phyloP scores from a whole-genome alignment of 768 basidiomycete species.

The Leccinum olivaceopallidum region DNA sequence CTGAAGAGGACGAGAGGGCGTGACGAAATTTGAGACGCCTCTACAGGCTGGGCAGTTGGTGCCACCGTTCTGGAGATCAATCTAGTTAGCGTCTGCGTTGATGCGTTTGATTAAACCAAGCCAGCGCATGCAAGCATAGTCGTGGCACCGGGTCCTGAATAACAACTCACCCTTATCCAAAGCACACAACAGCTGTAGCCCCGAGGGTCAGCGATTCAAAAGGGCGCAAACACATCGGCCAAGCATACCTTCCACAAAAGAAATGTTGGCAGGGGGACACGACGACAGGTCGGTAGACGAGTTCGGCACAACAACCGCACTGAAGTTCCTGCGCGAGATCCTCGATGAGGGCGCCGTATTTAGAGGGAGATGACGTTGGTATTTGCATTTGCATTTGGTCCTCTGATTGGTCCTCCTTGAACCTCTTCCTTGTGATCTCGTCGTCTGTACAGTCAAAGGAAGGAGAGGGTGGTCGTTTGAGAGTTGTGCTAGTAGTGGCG shows the following conservation, averaged over 20 bases:
- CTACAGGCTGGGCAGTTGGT: constrained; percentile 85
- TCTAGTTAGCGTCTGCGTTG: constrained; percentile 12
- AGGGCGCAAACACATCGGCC: neutral
- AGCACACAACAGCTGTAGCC: constrained; percentile 68
- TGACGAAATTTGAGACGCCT: constrained; percentile 62
- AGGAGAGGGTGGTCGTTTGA: constrained; percentile 65
- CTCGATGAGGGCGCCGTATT: constrained; percentile 45
- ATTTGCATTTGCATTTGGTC: constrained; percentile 17
- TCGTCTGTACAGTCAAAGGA: constrained; percentile 52
- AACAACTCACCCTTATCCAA: constrained; percentile 76
- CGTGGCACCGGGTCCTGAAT: constrained; percentile 5
- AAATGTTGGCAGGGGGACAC: constrained; percentile 88
- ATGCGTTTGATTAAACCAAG: neutral
- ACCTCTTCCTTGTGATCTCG: constrained; percentile 56
- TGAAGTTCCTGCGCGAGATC: constrained; percentile 74
- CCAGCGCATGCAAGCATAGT: neutral
- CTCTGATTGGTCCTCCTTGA: constrained; percentile 47
- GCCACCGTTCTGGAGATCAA: constrained; percentile 66
- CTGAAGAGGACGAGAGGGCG: constrained; percentile 74
- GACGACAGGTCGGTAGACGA: constrained; percentile 80
- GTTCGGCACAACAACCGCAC: constrained; percentile 82
- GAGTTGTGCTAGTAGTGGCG: constrained; percentile 17
- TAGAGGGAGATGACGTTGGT: constrained; percentile 21
- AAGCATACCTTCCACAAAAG: constrained; percentile 80
- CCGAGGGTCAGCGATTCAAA: constrained; percentile 45